phyloP scores from a whole-genome alignment of 2,329 filamentous ascomycete genomes.

The Calonectria montana region DNA sequence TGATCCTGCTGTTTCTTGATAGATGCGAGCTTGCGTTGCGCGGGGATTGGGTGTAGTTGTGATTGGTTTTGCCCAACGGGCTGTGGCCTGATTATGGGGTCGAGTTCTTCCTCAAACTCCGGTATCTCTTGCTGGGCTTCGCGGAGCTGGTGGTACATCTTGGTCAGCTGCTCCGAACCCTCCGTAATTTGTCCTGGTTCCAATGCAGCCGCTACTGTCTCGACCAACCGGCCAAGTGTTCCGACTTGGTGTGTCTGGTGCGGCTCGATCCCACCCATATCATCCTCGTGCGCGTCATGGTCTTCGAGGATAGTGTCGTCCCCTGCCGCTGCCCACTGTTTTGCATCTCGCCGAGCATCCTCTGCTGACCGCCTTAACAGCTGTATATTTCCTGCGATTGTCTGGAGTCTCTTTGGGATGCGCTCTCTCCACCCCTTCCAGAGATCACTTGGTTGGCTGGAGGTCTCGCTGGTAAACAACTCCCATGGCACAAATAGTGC shows the following conservation, averaged over 20 bases:
- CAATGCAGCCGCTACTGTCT: background rate
- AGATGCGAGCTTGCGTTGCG: background rate
- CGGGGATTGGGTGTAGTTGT: background rate
- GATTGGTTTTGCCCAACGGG: background rate
- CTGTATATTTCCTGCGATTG: background rate
- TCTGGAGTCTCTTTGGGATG: background rate
- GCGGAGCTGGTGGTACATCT: background rate
- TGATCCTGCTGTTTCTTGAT: background rate
- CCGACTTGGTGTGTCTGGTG: background rate
- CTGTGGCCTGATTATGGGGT: background rate
- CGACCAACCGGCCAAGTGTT: background rate
- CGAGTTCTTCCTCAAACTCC: background rate
- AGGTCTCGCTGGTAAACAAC: background rate
- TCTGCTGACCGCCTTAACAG: background rate
- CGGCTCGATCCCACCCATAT: background rate
- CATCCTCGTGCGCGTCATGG: background rate
- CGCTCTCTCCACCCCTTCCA: background rate
- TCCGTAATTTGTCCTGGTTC: background rate
- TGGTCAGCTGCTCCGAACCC: background rate
- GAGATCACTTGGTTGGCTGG: background rate
- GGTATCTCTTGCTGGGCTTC: background rate
- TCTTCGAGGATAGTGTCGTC: background rate
- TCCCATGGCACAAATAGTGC: background rate
- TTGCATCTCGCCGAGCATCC: background rate
- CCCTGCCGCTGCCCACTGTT: background rate